phyloP scores from a whole-genome alignment of 768 basidiomycete species.

The Pleurotus salmoneostramineus region DNA sequence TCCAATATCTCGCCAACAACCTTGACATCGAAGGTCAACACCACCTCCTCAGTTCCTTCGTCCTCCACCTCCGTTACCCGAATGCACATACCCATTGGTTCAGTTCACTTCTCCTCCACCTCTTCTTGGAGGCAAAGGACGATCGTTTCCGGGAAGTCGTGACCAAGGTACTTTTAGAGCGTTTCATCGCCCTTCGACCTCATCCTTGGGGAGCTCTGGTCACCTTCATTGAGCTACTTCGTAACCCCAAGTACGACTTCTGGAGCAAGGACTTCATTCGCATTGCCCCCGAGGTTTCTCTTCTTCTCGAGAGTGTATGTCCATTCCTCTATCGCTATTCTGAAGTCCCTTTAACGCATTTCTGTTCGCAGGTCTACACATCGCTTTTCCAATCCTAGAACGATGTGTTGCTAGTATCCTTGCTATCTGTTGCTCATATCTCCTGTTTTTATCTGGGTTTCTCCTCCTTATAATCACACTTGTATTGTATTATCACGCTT shows the following conservation, averaged over 20 bases:
- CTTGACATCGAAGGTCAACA: slow-evolving; percentile 96
- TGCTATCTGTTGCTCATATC: slow-evolving; percentile 82
- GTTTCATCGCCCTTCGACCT: slow-evolving; percentile 90
- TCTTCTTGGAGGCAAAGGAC: slow-evolving; percentile 77
- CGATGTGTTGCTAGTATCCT: slow-evolving; percentile 52
- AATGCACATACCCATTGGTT: slow-evolving; percentile 99
- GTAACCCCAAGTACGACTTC: slow-evolving; percentile 88
- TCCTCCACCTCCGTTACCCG: slow-evolving; percentile 94
- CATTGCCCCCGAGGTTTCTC: slow-evolving; percentile 80
- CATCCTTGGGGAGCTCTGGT: slow-evolving; percentile 96
- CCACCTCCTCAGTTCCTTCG: slow-evolving; percentile 88
- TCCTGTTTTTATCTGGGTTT: slow-evolving; percentile 63
- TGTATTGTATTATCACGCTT: slow-evolving; percentile 82
- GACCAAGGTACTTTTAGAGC: slow-evolving; percentile 88
- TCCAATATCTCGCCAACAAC: slow-evolving; percentile 79
- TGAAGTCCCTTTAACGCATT: slow-evolving; percentile 5
- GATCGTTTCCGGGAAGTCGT: slow-evolving; percentile 78
- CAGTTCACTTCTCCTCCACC: slow-evolving; percentile 82
- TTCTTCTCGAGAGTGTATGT: slow-evolving; percentile 81
- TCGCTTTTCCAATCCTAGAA: slow-evolving; percentile 78
- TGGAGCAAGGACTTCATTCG: slow-evolving; percentile 87
- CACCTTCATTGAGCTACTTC: slow-evolving; percentile 90
- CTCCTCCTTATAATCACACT: slow-evolving; percentile 52
- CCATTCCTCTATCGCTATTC: slow-evolving; percentile 6
- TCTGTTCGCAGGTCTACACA: slow-evolving; percentile 55